phyloP scores from a whole-genome alignment of 2,329 filamentous ascomycete genomes.

The Phoma herbarum region DNA sequence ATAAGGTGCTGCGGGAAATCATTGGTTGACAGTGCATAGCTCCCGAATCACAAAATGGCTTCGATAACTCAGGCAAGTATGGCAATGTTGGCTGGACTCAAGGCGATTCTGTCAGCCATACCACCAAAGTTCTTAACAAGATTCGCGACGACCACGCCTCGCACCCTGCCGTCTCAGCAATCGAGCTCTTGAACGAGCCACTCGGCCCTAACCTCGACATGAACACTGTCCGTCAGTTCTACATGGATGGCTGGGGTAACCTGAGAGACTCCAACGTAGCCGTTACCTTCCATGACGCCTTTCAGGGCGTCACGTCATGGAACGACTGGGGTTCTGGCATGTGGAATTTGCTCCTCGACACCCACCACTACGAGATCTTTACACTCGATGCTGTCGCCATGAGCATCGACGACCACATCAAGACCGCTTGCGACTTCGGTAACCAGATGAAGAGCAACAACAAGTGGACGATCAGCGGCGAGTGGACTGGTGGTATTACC shows the following conservation, averaged over 20 bases:
- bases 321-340: conserved; percentile 56
- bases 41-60: conserved; percentile 71
- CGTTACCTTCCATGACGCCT: conserved; percentile 59
- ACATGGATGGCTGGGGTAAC: conserved; percentile 59
- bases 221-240: conserved; percentile 56
- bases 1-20: background rate
- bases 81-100: conserved; percentile 58
- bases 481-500: conserved; percentile 59
- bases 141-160: conserved; percentile 57
- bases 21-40: conserved; percentile 47
- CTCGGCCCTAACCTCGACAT: conserved; percentile 55
- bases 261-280: conserved; percentile 54
- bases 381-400: conserved; percentile 49
- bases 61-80: conserved; percentile 69
- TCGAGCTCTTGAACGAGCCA: conserved; percentile 60
- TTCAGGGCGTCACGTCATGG: conserved; percentile 56
- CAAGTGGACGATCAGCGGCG: conserved; percentile 59
- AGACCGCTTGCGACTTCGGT: conserved; percentile 56
- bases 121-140: conserved; percentile 56
- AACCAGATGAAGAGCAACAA: conserved; percentile 56
- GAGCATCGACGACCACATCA: conserved; percentile 52
- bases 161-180: conserved; percentile 57
- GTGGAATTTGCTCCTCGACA: conserved; percentile 57
- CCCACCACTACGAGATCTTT: conserved; percentile 61
- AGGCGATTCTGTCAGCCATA: conserved; percentile 54